A percentile compares a stretch with the other conserved stretches of the same genome.
Conservation (phyloP, 2,329 filamentous ascomycete genomes). For the Trichoderma semiorbis region DNA sequence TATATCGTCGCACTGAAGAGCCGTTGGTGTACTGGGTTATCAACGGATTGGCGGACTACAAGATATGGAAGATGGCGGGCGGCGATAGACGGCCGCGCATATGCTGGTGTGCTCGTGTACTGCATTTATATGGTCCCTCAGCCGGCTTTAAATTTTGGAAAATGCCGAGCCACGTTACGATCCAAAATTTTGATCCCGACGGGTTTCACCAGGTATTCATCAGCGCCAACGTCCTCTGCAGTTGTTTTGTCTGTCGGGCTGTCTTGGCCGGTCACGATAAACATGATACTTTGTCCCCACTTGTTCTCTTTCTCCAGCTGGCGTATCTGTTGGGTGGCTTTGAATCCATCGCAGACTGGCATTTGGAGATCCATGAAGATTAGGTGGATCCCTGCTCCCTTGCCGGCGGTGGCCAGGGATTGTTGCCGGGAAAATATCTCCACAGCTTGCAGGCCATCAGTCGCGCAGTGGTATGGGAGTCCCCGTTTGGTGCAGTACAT, state of each 20-base stretch:
- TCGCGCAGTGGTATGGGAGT: neutral
- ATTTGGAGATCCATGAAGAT: conserved; percentile 2
- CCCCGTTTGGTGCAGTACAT: conserved; percentile 6
- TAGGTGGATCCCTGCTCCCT: neutral
- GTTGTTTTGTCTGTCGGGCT: neutral
- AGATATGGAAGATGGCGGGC: neutral
- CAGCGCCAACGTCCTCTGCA: neutral
- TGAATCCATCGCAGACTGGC: neutral
- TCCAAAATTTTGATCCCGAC: neutral
- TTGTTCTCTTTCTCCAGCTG: neutral
- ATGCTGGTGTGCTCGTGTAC: neutral
- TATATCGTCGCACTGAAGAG: neutral
- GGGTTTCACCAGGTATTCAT: neutral
- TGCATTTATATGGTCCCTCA: neutral
- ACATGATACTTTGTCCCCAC: neutral
- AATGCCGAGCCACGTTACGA: neutral
- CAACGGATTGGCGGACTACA: neutral
- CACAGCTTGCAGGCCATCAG: neutral
- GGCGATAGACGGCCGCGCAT: neutral
- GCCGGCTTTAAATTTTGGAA: neutral
- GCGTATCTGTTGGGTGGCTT: neutral
- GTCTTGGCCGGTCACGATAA: neutral
- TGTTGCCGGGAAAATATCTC: neutral
- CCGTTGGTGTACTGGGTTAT: neutral
- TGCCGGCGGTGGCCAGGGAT: neutral